Evolutionary conservation across 306 rosid genomes (phyloP).

Genomic region (Dalbergia cochinchinensis): DNA sequence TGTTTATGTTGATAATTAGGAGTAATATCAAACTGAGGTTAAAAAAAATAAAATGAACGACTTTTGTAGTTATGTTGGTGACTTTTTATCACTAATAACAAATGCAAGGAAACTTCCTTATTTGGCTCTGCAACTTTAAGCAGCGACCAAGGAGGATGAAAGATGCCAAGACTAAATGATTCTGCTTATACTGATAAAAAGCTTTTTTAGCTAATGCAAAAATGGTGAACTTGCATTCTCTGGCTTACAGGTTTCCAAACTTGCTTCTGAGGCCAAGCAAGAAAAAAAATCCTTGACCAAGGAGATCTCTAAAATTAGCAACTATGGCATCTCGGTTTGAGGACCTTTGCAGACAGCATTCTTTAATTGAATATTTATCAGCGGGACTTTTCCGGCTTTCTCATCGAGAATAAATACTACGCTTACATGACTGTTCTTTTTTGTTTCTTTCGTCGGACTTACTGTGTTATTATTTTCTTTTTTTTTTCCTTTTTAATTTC

Average conservation of each 20-base stretch:
- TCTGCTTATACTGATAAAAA: conserved; percentile 4
- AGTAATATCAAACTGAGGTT: neutral
- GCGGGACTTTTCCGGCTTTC: conserved; percentile 4
- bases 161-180: neutral
- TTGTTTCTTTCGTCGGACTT: neutral
- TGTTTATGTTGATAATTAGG: neutral
- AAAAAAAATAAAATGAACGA: neutral
- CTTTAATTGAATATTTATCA: conserved; percentile 38
- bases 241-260: conserved; percentile 72
- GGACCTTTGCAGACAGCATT: conserved; percentile 15
- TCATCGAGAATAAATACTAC: conserved; percentile 12
- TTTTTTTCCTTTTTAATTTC: conserved; percentile 8
- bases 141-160: neutral
- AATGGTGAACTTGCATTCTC: conserved; percentile 43
- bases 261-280: conserved; percentile 78
- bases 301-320: conserved; percentile 83
- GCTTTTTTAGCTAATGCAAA: neutral
- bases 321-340: conserved; percentile 91
- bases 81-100: neutral
- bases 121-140: neutral
- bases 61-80: neutral
- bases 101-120: neutral
- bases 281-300: conserved; percentile 72
- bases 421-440: neutral
- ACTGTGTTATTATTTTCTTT: neutral